Base-by-base conservation (phyloP, 768 basidiomycete genomes). In the Auricularia heimuer region DNA sequence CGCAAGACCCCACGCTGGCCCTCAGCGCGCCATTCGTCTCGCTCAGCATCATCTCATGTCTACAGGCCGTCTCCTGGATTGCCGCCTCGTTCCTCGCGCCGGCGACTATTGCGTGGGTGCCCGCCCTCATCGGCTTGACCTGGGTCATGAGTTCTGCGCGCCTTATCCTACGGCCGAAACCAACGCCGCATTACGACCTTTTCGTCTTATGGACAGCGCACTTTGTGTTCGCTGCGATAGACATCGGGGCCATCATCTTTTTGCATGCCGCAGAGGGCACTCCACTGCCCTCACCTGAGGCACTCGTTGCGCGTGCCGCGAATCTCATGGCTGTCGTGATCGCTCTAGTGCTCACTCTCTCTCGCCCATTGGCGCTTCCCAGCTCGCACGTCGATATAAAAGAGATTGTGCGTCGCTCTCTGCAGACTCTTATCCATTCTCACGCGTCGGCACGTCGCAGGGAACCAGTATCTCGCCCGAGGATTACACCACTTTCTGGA, bases 401-500 rank as follows among this genome's bases (percentile, higher is more conserved):
- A 45, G 80, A 90, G 24, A 87, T 91, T 69, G 90, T 90, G 68
- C 71, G 87, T 77, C 21, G 7, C 29, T 29, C 35, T 8, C 63
- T 4, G 21, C 4, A 36, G 35, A 12, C 18, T 44, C 4, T 42
- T 4, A 36, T 2, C 21, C 12, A 8, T 54, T 24, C 44, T 16
- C 24, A 64, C 24, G 24, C 39, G 62, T 29, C 36, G 18, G 10
- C 29, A 29, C 29, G 16, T 63, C 35, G 3, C 54, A 87, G 86
- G 85, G 85, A 3, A 70, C 71, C 16, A 74, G 79, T 3, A 74
- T 86, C n/a, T 81, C 84, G 2, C 88, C 85, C 0, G 91, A 93
- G 71, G 90, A 92, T 68, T 92, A 91, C 70, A 85, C 87, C 0
- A 77, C 84, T 1, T 78, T 93, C 12, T 83, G 82, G 76, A 81